Evolutionary conservation across 768 basidiomycete genomes (phyloP), one percentile per base, ranked within the genome.

Genomic region (Hydnomerulius pinastri): DNA sequence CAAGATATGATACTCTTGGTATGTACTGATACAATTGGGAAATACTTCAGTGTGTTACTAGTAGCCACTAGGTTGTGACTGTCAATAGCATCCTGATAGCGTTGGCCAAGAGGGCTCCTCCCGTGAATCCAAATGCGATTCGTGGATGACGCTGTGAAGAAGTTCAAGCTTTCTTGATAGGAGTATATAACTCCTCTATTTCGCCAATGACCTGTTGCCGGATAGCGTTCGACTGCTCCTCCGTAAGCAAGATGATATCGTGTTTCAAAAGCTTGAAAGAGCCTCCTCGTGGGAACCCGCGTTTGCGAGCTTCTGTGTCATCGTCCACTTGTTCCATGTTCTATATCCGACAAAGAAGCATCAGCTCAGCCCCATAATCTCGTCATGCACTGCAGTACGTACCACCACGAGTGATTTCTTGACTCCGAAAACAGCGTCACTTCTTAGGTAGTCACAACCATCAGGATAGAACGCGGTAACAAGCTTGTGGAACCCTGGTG

Each of bases 371-470:
- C 54, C 21, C 36, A 27, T 43, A 39, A 20, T 6, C 33, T 1
- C 28, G 20, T 6, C 4, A 18, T 27, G 41, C 27, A 43, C 32
- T 6, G 17, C 9, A n/a, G 33, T 6, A 74, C 82, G 43, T 68
- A 91, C 90, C 56, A 90, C 80, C 17, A 92, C 77, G 23, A 94
- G 73, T 6, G 86, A 89, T 41, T 79, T 77, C 67, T 90, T 90
- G 20, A 89, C 90, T 9, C 92, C 90, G 66, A 92, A 92, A 3
- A 92, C 89, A 10, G 80, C 76, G 61, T 93, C 91, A 51, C 82
- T 89, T 6, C 67, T 68, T 20, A 92, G 52, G 59, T 79, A 92
- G 3, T 72, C 65, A 56, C 90, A 87, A 4, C 81, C 84, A 48
- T 86, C 80, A 12, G 86, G 83, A 64, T 88, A 94, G 9, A 92